Conservation (phyloP, 2,329 filamentous ascomycete species). For the Plenodomus lindquistii region DNA sequence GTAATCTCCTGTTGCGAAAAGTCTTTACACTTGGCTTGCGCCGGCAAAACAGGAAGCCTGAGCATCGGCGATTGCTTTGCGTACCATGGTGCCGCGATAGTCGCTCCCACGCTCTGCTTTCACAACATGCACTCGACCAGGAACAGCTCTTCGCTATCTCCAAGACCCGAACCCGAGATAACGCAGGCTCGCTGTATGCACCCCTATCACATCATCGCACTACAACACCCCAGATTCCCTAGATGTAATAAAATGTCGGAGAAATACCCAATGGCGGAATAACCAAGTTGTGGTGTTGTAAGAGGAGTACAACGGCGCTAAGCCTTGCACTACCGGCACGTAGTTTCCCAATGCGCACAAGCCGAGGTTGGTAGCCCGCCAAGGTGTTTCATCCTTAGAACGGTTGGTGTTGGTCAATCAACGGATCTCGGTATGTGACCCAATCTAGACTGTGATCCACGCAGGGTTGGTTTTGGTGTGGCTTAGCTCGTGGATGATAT, state of each 20-base stretch:
- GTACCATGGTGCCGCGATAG: too few relatives aligned
- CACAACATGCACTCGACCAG: too few relatives aligned
- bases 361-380: neutral
- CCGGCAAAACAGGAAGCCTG: too few relatives aligned
- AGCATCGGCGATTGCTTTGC: too few relatives aligned
- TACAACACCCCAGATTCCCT: neutral
- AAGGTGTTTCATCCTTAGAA: neutral
- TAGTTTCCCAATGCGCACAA: slow-evolving; percentile 7
- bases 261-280: slow-evolving; percentile 15
- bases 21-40: too few relatives aligned
- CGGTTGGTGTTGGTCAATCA: neutral
- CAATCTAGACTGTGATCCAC: neutral
- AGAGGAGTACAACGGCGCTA: slow-evolving; percentile 6
- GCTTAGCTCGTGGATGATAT: neutral
- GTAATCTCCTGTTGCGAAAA: too few relatives aligned
- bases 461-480: neutral
- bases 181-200: too few relatives aligned
- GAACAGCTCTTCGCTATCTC: too few relatives aligned
- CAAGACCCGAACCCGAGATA: too few relatives aligned
- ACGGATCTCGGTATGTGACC: neutral
- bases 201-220: neutral
- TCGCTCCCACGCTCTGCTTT: too few relatives aligned
- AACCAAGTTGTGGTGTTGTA: neutral
- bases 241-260: slow-evolving; percentile 2
- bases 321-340: slow-evolving; percentile 12